A percentile compares a stretch with the other conserved stretches of the same genome.
Conservation (phyloP, 2,329 filamentous ascomycete species). For the Phyllosticta ampelicida region DNA sequence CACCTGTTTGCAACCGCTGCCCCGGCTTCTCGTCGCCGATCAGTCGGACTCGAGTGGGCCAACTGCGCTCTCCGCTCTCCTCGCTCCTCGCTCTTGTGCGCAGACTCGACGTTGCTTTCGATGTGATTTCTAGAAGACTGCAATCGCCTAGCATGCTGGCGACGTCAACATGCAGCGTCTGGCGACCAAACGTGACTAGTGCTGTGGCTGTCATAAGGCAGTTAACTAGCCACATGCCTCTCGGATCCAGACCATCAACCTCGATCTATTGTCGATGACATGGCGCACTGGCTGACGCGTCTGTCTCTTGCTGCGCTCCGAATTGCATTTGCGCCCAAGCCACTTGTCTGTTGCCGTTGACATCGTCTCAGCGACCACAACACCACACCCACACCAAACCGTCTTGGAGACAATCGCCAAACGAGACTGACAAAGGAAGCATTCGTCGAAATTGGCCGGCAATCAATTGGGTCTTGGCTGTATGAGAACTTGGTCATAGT, state of each 20-base stretch:
- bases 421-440: neutral
- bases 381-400: neutral
- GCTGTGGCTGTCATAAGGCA: neutral
- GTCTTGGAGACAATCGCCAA: neutral
- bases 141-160: neutral
- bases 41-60: neutral
- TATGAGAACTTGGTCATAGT: no score
- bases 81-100: no score
- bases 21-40: neutral
- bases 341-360: neutral
- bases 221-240: neutral
- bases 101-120: neutral
- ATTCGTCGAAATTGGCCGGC: neutral
- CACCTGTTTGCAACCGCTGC: neutral
- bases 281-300: neutral
- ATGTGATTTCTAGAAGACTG: neutral
- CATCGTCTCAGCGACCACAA: neutral
- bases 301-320: neutral
- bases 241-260: neutral
- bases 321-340: neutral
- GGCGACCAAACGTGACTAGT: neutral
- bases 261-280: neutral
- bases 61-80: neutral
- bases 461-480: no score
- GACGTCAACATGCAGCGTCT: neutral